Base-by-base conservation (phyloP, 192 early-diverging fungal genomes). In the Coemansia sp. region DNA sequence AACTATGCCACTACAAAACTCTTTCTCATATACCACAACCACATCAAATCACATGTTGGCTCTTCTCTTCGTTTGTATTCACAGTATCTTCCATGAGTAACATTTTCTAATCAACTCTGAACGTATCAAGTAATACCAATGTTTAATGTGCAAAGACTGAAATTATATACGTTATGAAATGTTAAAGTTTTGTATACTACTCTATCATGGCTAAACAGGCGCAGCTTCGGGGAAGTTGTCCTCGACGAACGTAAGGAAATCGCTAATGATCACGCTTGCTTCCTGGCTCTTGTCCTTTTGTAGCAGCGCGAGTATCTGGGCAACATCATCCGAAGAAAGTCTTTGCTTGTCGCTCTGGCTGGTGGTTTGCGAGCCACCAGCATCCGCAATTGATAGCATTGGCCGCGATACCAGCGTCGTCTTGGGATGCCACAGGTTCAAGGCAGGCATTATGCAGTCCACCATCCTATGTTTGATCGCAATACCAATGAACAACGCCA, bases 221-320 rank as follows among this genome's bases (percentile, higher is more conserved):
- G 61, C 62, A 12, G 77, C 59, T 29, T 79, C 77, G 7, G 77
- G 77, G 56, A 73, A 79, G 31, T 79, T 58, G 31, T 61, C 53
- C 42, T 74, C 77, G 31, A 79, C 62, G 61, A 67, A 68, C 0
- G 63, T 59, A 1, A 74, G 62, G 4, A 74, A 37, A 28, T 79
- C 52, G 48, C 39, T 61, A 20, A 46, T 59, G 21, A 60, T n/a
- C 26, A 52, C 46, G 26, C 52, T 28, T 18, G 77, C 71, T 3
- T 61, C 45, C 4, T 59, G 26, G 40, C 67, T 20, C 13, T 62
- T 68, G 37, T 42, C 53, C 43, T 61, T 29, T 25, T 58, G 58
- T 58, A 74, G 39, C 18, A 74, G 49, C 45, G 34, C 37, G 35
- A 66, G 30, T 26, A 74, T 59, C 31, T 64, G 67, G 16, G 61